A percentile compares a stretch with the other conserved stretches of the same genome.
phyloP scores from a whole-genome alignment of 148 eudicot genomes.

The Beta vulgaris region DNA sequence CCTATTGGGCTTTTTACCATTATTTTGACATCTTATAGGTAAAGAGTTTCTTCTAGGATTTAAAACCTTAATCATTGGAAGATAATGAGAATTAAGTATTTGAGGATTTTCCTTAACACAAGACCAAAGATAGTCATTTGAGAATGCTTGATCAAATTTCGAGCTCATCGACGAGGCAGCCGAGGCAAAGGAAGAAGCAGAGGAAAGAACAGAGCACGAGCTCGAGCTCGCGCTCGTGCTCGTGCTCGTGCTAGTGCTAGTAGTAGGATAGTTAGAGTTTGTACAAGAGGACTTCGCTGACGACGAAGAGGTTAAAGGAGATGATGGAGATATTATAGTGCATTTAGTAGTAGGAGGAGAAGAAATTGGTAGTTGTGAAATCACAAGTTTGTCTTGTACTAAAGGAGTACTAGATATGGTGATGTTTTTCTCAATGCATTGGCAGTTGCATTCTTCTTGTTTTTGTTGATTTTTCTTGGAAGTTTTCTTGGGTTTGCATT shows the following conservation, averaged over 20 bases:
- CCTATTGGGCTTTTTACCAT: conserved; percentile 17
- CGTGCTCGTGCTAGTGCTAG: conserved; percentile 27
- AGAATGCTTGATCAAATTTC: conserved; percentile 43
- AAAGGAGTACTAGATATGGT: background rate
- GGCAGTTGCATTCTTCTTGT: conserved; percentile 9
- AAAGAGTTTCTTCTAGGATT: conserved; percentile 15
- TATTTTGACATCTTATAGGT: conserved; percentile 11
- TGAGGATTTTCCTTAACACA: conserved; percentile 57
- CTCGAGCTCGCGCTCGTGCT: conserved; percentile 26
- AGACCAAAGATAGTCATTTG: conserved; percentile 51
- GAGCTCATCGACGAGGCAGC: conserved; percentile 28
- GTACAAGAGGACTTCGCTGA: conserved; percentile 40
- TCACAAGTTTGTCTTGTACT: conserved; percentile 68
- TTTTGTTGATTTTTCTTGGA: conserved; percentile 11
- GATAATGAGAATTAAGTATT: conserved; percentile 27
- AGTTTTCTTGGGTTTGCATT: conserved; percentile 57
- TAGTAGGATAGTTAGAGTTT: conserved; percentile 22
- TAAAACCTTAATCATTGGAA: conserved; percentile 12
- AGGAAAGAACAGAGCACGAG: conserved; percentile 34
- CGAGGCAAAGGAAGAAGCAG: conserved; percentile 42
- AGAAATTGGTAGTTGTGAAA: conserved; percentile 46
- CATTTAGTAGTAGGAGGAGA: conserved; percentile 25
- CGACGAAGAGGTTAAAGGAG: conserved; percentile 35
- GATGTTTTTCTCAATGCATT: conserved; percentile 24
- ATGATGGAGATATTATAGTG: conserved; percentile 18